Percentiles rank a stretch among this genome's conserved stretches.
phyloP scores from a whole-genome alignment of 208 protist species.

The Trypanosoma conorhini region DNA sequence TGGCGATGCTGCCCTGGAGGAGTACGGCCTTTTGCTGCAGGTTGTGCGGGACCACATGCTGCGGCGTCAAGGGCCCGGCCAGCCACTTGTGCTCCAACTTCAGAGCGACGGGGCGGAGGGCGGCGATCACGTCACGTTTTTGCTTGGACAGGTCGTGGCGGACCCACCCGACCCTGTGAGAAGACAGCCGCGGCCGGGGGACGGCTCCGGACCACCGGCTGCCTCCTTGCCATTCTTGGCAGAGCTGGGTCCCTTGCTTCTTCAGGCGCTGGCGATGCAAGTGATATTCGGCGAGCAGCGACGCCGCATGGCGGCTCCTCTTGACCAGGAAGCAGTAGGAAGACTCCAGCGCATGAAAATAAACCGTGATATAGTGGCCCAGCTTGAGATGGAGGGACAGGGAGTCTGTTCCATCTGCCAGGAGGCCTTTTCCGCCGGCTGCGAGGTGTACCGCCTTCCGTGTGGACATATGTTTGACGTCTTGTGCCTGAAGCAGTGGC shows the following conservation, averaged over 20 bases:
- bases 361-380: conserved; percentile 8
- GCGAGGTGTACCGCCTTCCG: conserved; percentile 55
- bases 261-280: conserved; percentile 26
- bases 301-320: conserved; percentile 24
- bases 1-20: conserved; percentile 6
- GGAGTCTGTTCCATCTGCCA: conserved; percentile 39
- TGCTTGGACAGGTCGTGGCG: conserved; percentile 17
- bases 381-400: conserved; percentile 21
- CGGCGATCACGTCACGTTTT: conserved; percentile 21
- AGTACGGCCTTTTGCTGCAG: conserved; percentile 26
- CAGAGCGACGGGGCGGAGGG: conserved; percentile 12
- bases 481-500: conserved; percentile 48
- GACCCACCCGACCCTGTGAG: background rate
- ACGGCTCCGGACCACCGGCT: background rate
- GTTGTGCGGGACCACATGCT: conserved; percentile 19
- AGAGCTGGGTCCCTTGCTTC: conserved; percentile 19
- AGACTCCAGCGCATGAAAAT: conserved; percentile 19
- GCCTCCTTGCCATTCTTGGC: conserved; percentile 13
- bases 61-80: conserved; percentile 6
- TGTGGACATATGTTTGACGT: conserved; percentile 72
- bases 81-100: conserved; percentile 20
- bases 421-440: conserved; percentile 26
- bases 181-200: background rate
- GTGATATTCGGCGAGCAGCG: conserved; percentile 24
- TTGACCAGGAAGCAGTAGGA: conserved; percentile 18